Percentiles rank a stretch among this genome's conserved stretches.
Evolutionary conservation across 2,329 filamentous ascomycete species (phyloP).

Genomic region (Penicillium brasilianum): DNA sequence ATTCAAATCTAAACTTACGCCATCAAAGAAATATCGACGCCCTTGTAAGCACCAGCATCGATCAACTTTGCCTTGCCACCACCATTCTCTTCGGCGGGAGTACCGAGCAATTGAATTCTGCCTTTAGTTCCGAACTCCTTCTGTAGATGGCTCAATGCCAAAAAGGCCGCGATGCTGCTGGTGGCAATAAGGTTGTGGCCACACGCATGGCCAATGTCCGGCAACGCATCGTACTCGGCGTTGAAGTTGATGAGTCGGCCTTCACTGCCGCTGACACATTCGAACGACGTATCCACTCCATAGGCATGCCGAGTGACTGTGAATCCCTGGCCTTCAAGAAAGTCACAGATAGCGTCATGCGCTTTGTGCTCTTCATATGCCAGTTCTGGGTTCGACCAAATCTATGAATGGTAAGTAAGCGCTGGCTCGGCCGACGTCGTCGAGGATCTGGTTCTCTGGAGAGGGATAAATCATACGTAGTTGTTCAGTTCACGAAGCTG

Average conservation of each 20-base stretch:
- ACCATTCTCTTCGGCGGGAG: constrained; percentile 25
- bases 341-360: constrained; percentile 23
- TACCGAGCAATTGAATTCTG: constrained; percentile 21
- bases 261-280: constrained; percentile 8
- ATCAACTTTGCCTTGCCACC: constrained; percentile 27
- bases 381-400: constrained; percentile 24
- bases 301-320: constrained; percentile 22
- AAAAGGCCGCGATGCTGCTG: constrained; percentile 21
- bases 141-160: constrained; percentile 16
- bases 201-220: constrained; percentile 30
- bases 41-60: constrained; percentile 21
- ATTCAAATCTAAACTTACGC: background rate
- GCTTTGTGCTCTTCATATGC: constrained; percentile 26
- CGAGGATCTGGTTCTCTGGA: too few species aligned
- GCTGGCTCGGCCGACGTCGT: too few species aligned
- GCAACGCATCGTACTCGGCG: constrained; percentile 32
- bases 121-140: constrained; percentile 10
- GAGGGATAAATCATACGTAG: background rate
- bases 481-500: constrained; percentile 7
- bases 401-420: background rate
- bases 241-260: constrained; percentile 26
- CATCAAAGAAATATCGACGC: constrained; percentile 20
- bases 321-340: constrained; percentile 21
- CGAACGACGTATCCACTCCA: constrained; percentile 18
- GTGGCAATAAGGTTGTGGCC: constrained; percentile 34